phyloP scores from a whole-genome alignment of 176 grass and related monocot genomes.

The Aegilops longissima region DNA sequence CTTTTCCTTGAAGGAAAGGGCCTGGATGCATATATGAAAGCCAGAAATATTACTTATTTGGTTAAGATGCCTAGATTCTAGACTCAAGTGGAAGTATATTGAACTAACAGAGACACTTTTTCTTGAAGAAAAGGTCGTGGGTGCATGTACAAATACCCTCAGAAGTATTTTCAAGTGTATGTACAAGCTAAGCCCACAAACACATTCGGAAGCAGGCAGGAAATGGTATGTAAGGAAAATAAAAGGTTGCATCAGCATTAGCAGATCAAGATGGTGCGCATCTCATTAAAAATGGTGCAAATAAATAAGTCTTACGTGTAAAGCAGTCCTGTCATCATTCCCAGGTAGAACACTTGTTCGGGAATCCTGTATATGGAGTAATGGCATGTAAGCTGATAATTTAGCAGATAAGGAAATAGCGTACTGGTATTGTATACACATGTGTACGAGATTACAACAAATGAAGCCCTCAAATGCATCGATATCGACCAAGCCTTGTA shows the following conservation, averaged over 20 bases:
- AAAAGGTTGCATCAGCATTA: background rate
- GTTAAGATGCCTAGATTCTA: slow-evolving; percentile 8
- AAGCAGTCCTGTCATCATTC: slow-evolving; percentile 59
- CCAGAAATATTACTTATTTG: background rate
- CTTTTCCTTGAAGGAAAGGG: background rate
- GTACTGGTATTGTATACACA: background rate
- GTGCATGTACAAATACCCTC: background rate
- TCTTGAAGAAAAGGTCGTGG: background rate
- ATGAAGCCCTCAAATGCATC: slow-evolving; percentile 20
- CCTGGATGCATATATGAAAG: background rate
- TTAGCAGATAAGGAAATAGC: slow-evolving; percentile 13
- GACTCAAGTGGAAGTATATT: slow-evolving; percentile 22
- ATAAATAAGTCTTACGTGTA: slow-evolving; percentile 56
- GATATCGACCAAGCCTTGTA: background rate
- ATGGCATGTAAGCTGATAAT: background rate
- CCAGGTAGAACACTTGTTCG: slow-evolving; percentile 53
- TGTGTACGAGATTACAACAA: slow-evolving; percentile 8
- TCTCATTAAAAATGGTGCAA: slow-evolving; percentile 12
- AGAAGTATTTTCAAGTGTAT: slow-evolving; percentile 8
- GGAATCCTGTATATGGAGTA: slow-evolving; percentile 46
- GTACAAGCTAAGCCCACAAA: slow-evolving; percentile 1
- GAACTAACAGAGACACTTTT: background rate
- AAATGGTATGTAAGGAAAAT: background rate
- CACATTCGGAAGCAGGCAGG: slow-evolving; percentile 14
- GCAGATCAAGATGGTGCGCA: background rate